phyloP scores from a whole-genome alignment of 805 yeast species.

The Clavispora asparagi region DNA sequence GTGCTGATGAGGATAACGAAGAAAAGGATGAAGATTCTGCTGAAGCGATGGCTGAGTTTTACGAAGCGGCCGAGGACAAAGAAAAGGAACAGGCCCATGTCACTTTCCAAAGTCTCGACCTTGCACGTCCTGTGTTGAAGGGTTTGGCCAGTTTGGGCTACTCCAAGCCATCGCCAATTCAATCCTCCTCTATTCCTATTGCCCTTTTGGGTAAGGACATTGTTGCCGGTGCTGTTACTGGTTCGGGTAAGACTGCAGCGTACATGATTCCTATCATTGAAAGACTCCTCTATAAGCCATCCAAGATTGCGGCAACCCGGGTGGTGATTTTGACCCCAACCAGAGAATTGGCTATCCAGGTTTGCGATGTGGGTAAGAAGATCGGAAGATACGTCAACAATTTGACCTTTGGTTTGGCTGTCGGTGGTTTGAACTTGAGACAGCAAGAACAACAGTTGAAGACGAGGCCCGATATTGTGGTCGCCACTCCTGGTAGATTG shows the following conservation, averaged over 20 bases:
- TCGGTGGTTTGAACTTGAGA: conserved; percentile 94
- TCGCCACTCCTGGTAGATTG: conserved; percentile 98
- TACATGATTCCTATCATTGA: conserved; percentile 94
- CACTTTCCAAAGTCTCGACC: conserved; percentile 68
- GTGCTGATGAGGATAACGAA: conserved; percentile 16
- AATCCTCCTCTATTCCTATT: conserved; percentile 87
- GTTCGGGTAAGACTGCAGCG: conserved; percentile 99
- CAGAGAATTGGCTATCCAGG: conserved; percentile 96
- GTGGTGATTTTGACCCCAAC: conserved; percentile 93
- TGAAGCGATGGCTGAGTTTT: conserved; percentile 79
- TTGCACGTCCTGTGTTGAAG: conserved; percentile 86
- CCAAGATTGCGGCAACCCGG: conserved; percentile 80
- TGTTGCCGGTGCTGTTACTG: conserved; percentile 99
- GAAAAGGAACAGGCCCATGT: conserved; percentile 44
- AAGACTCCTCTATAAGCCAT: conserved; percentile 83
- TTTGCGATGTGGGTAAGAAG: conserved; percentile 86
- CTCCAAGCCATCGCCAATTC: conserved; percentile 88
- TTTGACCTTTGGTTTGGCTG: conserved; percentile 88
- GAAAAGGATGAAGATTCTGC: conserved; percentile 57
- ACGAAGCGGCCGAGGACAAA: conserved; percentile 42
- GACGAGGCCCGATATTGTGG: conserved; percentile 89
- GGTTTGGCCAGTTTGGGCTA: conserved; percentile 81
- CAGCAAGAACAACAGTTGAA: conserved; percentile 94
- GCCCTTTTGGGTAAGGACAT: conserved; percentile 92
- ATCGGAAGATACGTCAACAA: conserved; percentile 72